Evolutionary conservation across 2,329 filamentous ascomycete genomes (phyloP).

Genomic region (Zelopaecilomyces penicillatus): DNA sequence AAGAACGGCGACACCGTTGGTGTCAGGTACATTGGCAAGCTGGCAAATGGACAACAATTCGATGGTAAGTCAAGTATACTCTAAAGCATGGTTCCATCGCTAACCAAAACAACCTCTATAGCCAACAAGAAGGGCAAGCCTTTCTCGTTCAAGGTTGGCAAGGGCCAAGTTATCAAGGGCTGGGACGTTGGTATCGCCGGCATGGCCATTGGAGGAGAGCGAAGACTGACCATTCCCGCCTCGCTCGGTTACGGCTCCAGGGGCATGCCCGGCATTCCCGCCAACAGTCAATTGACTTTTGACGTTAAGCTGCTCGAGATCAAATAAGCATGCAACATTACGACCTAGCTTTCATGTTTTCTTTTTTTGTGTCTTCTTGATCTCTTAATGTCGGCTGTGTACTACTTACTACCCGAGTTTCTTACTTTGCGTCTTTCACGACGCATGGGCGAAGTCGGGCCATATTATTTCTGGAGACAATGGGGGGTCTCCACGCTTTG

Average conservation of each 20-base stretch:
- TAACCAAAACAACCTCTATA: conserved; percentile 27
- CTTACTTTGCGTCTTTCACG: too few species aligned
- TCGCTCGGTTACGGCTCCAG: conserved; percentile 84
- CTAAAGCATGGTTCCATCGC: background rate
- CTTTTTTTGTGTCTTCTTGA: background rate
- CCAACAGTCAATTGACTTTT: conserved; percentile 85
- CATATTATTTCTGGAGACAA: too few species aligned
- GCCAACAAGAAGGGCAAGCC: conserved; percentile 99
- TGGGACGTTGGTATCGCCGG: conserved; percentile 94
- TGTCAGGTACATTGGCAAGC: conserved; percentile 98
- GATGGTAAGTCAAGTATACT: conserved; percentile 57
- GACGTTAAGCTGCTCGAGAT: conserved; percentile 82
- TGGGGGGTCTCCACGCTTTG: conserved; percentile 11
- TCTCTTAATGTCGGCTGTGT: background rate
- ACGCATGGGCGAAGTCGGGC: too few species aligned
- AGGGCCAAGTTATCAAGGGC: conserved; percentile 95
- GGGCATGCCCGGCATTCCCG: conserved; percentile 73
- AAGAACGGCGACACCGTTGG: conserved; percentile 88
- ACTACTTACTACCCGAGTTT: conserved; percentile 1
- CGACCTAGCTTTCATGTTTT: conserved; percentile 1
- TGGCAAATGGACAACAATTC: conserved; percentile 88
- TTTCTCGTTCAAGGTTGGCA: conserved; percentile 90
- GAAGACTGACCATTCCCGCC: conserved; percentile 81
- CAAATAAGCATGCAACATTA: conserved; percentile 47
- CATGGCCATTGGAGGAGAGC: conserved; percentile 90